These are phyloP conservation scores for Citrus maxima DNA, from an alignment of 345 rosid species.

Conservation along the genomic window DNA sequence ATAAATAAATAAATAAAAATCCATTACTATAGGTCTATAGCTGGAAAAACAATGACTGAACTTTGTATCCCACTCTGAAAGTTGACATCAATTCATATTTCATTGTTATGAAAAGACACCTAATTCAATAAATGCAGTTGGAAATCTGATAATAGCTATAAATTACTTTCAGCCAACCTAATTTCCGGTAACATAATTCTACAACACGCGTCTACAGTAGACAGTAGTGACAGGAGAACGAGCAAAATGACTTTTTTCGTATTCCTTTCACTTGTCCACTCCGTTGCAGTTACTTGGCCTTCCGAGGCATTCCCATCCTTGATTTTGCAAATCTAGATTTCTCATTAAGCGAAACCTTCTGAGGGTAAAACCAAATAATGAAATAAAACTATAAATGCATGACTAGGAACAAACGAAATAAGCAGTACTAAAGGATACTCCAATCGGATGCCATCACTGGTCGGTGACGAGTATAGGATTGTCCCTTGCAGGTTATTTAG, in stretches of 20 bases:
- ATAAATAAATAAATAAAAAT: not conserved
- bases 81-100: not conserved
- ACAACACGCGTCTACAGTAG: not conserved
- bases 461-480: constrained; percentile 60
- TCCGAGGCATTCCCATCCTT: constrained; percentile 78
- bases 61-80: not conserved
- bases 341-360: constrained; percentile 36
- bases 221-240: not conserved
- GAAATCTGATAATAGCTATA: not conserved
- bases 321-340: constrained; percentile 74
- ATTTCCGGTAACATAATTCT: not conserved
- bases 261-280: not conserved
- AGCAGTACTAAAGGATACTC: constrained; percentile 66
- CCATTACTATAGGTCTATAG: not conserved
- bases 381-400: not conserved
- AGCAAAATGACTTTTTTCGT: not conserved
- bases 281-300: constrained; percentile 14
- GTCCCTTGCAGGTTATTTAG: constrained; percentile 73
- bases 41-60: not conserved
- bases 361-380: not conserved
- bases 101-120: not conserved
- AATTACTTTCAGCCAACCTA: not conserved
- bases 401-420: not conserved
- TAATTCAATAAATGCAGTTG: not conserved
- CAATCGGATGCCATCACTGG: constrained; percentile 72